Base-by-base conservation (phyloP, 768 basidiomycete genomes). In the Calocybe gangraenosa region DNA sequence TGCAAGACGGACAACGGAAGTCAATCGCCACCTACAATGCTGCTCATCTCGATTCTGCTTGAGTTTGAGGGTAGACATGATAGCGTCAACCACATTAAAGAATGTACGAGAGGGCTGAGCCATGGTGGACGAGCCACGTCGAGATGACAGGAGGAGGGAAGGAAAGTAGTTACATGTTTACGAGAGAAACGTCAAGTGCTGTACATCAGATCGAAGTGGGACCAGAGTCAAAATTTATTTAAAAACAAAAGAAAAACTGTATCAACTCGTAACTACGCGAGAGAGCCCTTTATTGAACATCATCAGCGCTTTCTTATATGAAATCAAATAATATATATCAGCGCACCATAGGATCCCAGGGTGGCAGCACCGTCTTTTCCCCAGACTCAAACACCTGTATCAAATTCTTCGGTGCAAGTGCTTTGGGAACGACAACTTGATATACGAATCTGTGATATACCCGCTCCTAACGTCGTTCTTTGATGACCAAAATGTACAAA, bases 331-430 rank as follows among this genome's bases (percentile, higher is more conserved):
- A 32, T 31, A 22, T 2, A 10, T 40, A 25, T 8, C 0, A 11
- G 62, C 75, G 35, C 46, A 84, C 89, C 87, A 92, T 86, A 3
- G 90, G 89, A 63, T 97, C 94, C 92, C 92, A 98, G 23, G 87
- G 76, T 2, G 90, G 83, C n/a, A 96, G 68, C 19, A 88, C 81
- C 17, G 76, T 63, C 50, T 69, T 65, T 25, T 91, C 71, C 2
- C 74, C 81, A 7, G 71, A 62, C 55, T 97, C 91, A 46, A 78
- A 86, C 13, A 97, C 79, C 58, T 83, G 78, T 23, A 88, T 81
- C 44, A 93, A 84, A 28, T 91, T 83, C 63, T 79, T 84, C 11
- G 87, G 81, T 14, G 91, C 89, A 48, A 92, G 65, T 22, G 76
- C 71, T 64, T 84, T 86, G 40, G 89, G 91, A 14, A 90, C 80